Evolutionary conservation across 1,284 basidiomycete species (phyloP).

Genomic region (Amylostereum areolatum): DNA sequence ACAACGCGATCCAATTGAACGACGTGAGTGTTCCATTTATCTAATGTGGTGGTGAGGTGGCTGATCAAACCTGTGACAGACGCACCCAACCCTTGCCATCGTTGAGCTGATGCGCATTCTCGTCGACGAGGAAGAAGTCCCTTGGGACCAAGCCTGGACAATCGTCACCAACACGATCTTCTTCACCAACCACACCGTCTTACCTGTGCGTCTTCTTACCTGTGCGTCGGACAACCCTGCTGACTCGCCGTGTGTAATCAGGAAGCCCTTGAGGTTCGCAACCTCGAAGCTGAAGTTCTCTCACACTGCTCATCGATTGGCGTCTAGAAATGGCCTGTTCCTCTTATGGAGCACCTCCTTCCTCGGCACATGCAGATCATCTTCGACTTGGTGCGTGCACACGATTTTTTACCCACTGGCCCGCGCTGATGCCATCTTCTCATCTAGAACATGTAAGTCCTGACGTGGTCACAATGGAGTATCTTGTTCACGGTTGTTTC

Average conservation of each 20-base stretch:
- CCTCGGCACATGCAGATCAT: slow-evolving; percentile 88
- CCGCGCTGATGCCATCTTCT: not conserved
- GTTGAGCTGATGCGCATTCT: slow-evolving; percentile 91
- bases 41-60: not conserved
- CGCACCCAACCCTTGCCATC: slow-evolving; percentile 89
- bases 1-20: slow-evolving; percentile 86
- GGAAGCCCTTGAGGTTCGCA: slow-evolving; percentile 59
- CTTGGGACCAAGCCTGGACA: slow-evolving; percentile 79
- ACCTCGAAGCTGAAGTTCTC: slow-evolving; percentile 11
- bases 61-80: slow-evolving; percentile 38
- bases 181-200: slow-evolving; percentile 89
- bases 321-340: slow-evolving; percentile 84
- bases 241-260: too few species aligned
- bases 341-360: slow-evolving; percentile 75
- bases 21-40: slow-evolving; percentile 43
- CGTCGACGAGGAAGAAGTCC: slow-evolving; percentile 83
- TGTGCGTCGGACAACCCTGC: too few species aligned
- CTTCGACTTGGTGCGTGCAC: slow-evolving; percentile 85
- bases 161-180: slow-evolving; percentile 87
- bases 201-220: slow-evolving; percentile 46
- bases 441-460: slow-evolving; percentile 42
- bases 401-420: slow-evolving; percentile 22
- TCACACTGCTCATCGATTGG: slow-evolving; percentile 27
- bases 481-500: too few species aligned
- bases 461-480: not conserved